These are phyloP conservation scores for Amanita subjunquillea DNA, from an alignment of 768 basidiomycete genomes.

Conservation along the genomic window DNA sequence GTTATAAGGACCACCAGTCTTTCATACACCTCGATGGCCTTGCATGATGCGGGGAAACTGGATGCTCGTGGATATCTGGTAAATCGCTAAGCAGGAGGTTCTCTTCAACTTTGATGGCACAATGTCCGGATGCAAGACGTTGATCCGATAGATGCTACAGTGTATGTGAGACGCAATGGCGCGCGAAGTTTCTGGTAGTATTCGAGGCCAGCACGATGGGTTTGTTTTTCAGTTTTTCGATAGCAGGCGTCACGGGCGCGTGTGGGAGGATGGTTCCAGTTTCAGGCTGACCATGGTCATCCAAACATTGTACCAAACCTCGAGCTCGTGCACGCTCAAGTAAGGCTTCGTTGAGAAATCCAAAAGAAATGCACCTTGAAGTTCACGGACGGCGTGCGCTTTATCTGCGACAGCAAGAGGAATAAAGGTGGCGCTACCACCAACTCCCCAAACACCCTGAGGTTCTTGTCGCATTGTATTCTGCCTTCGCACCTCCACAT, in stretches of 20 bases:
- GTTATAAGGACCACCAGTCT: constrained; percentile 18
- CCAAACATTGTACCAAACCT: no score
- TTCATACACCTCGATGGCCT: constrained; percentile 27
- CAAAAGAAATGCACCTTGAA: no score
- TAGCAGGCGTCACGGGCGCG: constrained; percentile 50
- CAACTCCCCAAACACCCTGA: no score
- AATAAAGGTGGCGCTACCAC: no score
- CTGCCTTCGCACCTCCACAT: no score
- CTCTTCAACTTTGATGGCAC: constrained; percentile 23
- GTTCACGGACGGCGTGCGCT: no score
- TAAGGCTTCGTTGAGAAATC: no score
- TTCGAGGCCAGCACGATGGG: constrained; percentile 79
- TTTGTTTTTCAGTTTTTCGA: constrained; percentile 64
- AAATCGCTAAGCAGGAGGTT: background rate
- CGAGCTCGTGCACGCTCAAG: no score
- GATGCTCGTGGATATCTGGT: constrained; percentile 30
- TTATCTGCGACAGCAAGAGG: no score
- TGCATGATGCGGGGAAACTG: constrained; percentile 23
- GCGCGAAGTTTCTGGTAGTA: constrained; percentile 74
- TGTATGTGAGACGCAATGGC: constrained; percentile 41
- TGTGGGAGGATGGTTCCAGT: constrained; percentile 54
- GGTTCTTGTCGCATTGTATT: no score
- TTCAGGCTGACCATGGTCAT: no score
- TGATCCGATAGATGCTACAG: background rate
- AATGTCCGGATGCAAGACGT: constrained; percentile 25